A percentile compares a stretch with the other conserved stretches of the same genome.
Conservation (phyloP, 1,139 yeast genomes). For the Taphrina pruni region DNA sequence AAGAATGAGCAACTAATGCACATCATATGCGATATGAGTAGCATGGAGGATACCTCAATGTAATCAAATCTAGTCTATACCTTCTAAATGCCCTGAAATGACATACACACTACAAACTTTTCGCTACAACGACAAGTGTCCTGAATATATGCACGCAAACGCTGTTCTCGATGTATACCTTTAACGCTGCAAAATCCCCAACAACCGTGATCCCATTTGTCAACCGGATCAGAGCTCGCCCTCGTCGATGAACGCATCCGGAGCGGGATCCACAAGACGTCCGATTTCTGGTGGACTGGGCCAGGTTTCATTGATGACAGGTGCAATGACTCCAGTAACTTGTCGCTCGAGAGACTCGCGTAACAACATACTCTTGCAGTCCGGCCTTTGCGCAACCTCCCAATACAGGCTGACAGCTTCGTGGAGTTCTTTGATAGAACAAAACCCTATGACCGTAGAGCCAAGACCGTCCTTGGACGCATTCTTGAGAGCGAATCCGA, state of each 20-base stretch:
- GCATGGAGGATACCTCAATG: no score
- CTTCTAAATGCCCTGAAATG: no score
- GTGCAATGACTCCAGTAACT: constrained; percentile 13
- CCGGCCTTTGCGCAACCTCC: not conserved
- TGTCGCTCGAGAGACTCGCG: constrained; percentile 15
- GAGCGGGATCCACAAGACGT: constrained; percentile 24
- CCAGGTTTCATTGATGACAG: constrained; percentile 36
- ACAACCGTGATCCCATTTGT: no score
- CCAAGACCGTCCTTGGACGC: constrained; percentile 19
- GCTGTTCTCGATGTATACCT: no score
- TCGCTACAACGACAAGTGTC: no score
- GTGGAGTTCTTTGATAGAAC: constrained; percentile 20
- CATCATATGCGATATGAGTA: no score
- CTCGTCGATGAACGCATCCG: constrained; percentile 5
- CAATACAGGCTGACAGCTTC: constrained; percentile 29
- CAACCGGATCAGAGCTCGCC: not conserved
- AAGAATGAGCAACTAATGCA: no score
- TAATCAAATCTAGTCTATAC: no score
- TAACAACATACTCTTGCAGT: not conserved
- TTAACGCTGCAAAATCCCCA: no score
- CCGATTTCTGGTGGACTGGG: constrained; percentile 35
- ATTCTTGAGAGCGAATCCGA: constrained; percentile 69
- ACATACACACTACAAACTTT: no score
- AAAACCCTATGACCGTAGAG: constrained; percentile 34
- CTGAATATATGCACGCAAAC: no score